Evolutionary conservation across 768 basidiomycete genomes (phyloP).

Genomic region (Austroboletus eburneus): DNA sequence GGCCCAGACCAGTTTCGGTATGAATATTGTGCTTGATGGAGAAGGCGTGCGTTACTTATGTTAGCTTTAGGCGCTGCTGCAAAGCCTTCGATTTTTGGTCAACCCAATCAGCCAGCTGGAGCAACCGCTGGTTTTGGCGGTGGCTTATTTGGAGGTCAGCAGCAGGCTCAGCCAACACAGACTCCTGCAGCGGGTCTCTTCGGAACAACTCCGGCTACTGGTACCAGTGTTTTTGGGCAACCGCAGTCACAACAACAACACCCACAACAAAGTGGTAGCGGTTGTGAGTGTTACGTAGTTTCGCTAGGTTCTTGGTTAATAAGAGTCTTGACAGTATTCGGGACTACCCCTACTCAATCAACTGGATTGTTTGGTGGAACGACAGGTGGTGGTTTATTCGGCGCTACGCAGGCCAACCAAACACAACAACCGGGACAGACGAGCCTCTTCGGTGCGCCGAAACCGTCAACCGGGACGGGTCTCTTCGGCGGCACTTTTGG

Average conservation of each 20-base stretch:
- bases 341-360: conserved; percentile 27
- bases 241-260: conserved; percentile 30
- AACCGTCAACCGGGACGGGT: conserved; percentile 31
- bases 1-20: conserved; percentile 37
- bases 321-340: conserved; percentile 32
- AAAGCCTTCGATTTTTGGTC: conserved; percentile 51
- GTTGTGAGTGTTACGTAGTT: conserved; percentile 27
- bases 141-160: conserved; percentile 27
- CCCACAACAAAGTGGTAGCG: conserved; percentile 35
- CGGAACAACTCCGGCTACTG: conserved; percentile 21
- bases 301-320: conserved; percentile 7
- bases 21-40: conserved; percentile 29
- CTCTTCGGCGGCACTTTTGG: conserved; percentile 52
- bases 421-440: conserved; percentile 35
- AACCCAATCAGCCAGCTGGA: conserved; percentile 37
- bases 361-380: conserved; percentile 37
- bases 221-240: conserved; percentile 33
- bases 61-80: conserved; percentile 23
- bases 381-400: conserved; percentile 33
- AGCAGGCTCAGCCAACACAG: conserved; percentile 22
- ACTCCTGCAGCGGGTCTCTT: conserved; percentile 28
- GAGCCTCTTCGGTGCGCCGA: conserved; percentile 28
- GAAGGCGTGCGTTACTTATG: background rate
- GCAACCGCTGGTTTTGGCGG: conserved; percentile 35
- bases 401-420: conserved; percentile 32